phyloP scores from a whole-genome alignment of 148 eudicot species.

The Camellia japonica region DNA sequence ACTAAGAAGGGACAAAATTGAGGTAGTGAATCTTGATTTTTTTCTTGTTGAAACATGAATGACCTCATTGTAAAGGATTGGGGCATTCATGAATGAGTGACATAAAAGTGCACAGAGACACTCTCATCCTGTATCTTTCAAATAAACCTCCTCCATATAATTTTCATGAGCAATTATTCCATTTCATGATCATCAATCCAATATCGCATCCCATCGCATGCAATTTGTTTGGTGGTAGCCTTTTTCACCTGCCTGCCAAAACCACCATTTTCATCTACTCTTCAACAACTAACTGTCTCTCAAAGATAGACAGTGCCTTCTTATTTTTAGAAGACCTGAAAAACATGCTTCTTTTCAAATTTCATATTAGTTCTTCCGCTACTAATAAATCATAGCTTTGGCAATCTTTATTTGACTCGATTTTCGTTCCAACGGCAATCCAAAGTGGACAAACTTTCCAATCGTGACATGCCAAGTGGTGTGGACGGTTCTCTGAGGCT shows the following conservation, averaged over 20 bases:
- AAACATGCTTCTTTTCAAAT: conserved; percentile 8
- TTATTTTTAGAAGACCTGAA: not conserved
- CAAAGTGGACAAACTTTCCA: not conserved
- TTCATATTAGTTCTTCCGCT: not conserved
- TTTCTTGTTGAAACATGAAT: conserved; percentile 15
- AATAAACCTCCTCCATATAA: conserved; percentile 17
- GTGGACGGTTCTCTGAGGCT: not conserved
- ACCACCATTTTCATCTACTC: conserved; percentile 25
- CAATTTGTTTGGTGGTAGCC: conserved; percentile 2
- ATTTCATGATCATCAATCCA: conserved; percentile 8
- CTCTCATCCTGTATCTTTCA: not conserved
- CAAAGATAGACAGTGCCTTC: not conserved
- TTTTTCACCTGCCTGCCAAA: conserved; percentile 17
- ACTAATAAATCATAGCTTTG: not conserved
- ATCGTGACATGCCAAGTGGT: not conserved
- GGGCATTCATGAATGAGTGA: conserved; percentile 27
- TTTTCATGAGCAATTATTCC: conserved; percentile 14
- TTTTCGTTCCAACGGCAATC: not conserved
- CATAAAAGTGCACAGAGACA: conserved; percentile 8
- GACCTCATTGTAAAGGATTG: conserved; percentile 20
- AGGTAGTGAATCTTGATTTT: conserved; percentile 7
- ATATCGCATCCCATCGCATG: not conserved
- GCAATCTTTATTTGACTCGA: conserved; percentile 6
- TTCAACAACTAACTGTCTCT: conserved; percentile 30
- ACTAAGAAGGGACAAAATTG: conserved; percentile 24